Percentiles rank a stretch among this genome's conserved stretches.
Conservation (phyloP, 2,329 filamentous ascomycete genomes). For the Scedosporium minutisporum region DNA sequence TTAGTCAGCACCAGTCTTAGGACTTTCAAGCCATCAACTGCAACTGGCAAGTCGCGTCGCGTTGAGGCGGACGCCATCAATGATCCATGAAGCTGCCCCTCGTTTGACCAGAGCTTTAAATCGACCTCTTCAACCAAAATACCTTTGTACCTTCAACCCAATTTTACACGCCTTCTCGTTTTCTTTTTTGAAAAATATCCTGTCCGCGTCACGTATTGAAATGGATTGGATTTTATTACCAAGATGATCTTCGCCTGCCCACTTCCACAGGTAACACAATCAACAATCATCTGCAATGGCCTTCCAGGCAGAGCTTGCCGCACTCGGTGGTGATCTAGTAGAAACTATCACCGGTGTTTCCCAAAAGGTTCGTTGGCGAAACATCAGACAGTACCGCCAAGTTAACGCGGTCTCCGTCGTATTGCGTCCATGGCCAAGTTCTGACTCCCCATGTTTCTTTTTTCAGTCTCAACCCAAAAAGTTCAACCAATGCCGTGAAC, state of each 20-base stretch:
- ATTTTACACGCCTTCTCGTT: too few species aligned
- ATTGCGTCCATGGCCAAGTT: background rate
- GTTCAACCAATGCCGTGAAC: slow-evolving; percentile 37
- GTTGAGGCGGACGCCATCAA: too few species aligned
- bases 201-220: background rate
- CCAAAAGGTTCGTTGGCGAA: slow-evolving; percentile 32
- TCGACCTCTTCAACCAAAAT: too few species aligned
- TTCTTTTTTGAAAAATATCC: too few species aligned
- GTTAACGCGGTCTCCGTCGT: background rate
- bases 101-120: too few species aligned
- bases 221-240: background rate
- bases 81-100: too few species aligned
- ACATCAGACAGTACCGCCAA: background rate
- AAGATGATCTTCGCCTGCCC: background rate
- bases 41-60: too few species aligned
- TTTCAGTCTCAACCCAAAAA: slow-evolving; percentile 9
- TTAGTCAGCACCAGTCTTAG: too few species aligned
- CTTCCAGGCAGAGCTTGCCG: slow-evolving; percentile 53
- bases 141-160: too few species aligned
- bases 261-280: background rate
- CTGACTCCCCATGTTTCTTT: background rate
- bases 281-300: slow-evolving; percentile 45
- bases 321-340: slow-evolving; percentile 63
- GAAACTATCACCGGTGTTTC: slow-evolving; percentile 48
- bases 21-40: too few species aligned